A percentile compares a stretch with the other conserved stretches of the same genome.
Evolutionary conservation across 2,329 filamentous ascomycete genomes (phyloP).

Genomic region (Coleophoma cylindrospora): DNA sequence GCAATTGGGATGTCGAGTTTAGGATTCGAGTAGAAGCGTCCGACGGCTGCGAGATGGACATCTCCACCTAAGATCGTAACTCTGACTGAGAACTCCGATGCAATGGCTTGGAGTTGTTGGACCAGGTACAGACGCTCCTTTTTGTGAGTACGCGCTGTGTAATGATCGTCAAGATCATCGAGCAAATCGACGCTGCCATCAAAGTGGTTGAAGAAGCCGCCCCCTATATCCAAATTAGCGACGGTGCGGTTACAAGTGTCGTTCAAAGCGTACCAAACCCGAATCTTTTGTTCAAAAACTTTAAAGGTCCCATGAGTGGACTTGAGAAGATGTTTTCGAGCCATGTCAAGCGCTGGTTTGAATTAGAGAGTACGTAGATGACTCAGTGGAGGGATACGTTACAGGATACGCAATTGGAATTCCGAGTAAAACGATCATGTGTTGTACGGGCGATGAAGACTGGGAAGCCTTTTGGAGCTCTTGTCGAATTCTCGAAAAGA

Average conservation of each 20-base stretch:
- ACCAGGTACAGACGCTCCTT: constrained; percentile 76
- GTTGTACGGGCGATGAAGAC: constrained; percentile 70
- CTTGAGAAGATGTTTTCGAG: constrained; percentile 87
- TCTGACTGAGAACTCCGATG: constrained; percentile 80
- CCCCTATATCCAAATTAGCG: constrained; percentile 39
- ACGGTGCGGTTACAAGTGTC: neutral
- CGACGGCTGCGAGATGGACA: constrained; percentile 86
- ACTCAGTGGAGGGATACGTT: constrained; percentile 38
- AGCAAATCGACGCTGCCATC: constrained; percentile 90
- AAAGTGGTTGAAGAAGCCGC: constrained; percentile 87
- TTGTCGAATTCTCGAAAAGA: constrained; percentile 70
- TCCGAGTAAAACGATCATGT: constrained; percentile 81
- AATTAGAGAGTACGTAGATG: constrained; percentile 11
- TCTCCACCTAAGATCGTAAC: constrained; percentile 92
- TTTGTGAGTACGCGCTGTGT: constrained; percentile 90
- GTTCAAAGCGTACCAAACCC: constrained; percentile 51
- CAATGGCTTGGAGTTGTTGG: constrained; percentile 75
- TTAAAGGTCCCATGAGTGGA: constrained; percentile 82
- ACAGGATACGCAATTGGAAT: constrained; percentile 83
- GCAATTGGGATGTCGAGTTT: constrained; percentile 71
- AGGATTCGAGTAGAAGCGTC: constrained; percentile 91
- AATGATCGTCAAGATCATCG: constrained; percentile 93
- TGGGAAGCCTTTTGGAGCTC: constrained; percentile 65
- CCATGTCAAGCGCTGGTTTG: constrained; percentile 77
- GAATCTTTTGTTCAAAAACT: constrained; percentile 85